Evolutionary conservation across 805 yeast species (phyloP), one percentile per base, ranked within the genome.

Genomic region (Wickerhamomyces queroliae): DNA sequence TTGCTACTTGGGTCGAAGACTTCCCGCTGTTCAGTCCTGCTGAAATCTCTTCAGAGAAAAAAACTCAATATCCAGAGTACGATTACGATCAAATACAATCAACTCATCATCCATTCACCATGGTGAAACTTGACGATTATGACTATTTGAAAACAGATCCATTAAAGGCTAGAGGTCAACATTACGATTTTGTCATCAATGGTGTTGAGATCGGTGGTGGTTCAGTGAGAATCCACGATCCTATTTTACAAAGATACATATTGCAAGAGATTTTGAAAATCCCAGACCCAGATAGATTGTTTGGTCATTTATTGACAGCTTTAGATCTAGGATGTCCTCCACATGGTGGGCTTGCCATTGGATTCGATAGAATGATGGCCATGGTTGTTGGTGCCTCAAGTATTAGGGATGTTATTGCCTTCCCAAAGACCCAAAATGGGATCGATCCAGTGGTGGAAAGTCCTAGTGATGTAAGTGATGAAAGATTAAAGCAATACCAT

Each of bases 131-230:
- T 0, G 78, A 74, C 12, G 96, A 88, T 55, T 82, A 82, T 49
- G 74, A 74, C 2, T 57, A 64, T 7, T 63, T 89, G 6, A 69
- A 55, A 7, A 48, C 66, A 0, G 67, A 70, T 16, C 95, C 95
- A 5, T 60, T 86, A 20, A 57, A 64, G 29, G 88, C 83, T 2
- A 70, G 76, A 28, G 99, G 98, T 10, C 95, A 86, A 52, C 99
- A 93, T 60, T 93, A 89, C 58, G 99, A 93, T 57, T 63, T 93
- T 13, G 99, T 93, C 1, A 66, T 93, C 28, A 91, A 91, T 53
- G 99, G 99, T 2, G 87, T 85, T 7, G 99, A 93, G 57, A 73
- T 90, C 2, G 99, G 99, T 21, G 99, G 99, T 16, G 99, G 99
- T 0, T 87, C 96, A 6, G 72, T 95, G 46, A 87, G 99, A 76